A percentile compares a stretch with the other conserved stretches of the same genome.
Conservation (phyloP, 208 protist genomes). For the Borovskyia barvae region DNA sequence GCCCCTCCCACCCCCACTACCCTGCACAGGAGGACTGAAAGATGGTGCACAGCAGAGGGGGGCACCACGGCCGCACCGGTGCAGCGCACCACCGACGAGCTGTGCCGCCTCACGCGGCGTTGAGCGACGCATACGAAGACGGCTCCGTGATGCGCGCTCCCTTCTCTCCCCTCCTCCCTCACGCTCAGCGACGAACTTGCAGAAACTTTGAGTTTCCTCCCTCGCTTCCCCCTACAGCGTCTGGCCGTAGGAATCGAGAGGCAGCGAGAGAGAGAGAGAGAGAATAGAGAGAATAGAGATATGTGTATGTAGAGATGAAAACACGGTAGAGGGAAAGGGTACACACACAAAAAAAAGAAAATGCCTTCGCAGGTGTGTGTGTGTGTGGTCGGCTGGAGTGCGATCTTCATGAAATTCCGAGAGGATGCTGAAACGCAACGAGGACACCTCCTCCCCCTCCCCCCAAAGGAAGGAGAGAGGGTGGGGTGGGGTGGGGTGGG, state of each 20-base stretch:
- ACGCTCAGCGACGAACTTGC: too few relatives aligned
- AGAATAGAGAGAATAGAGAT: constrained; percentile 1
- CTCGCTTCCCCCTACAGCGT: too few relatives aligned
- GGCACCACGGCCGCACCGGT: constrained; percentile 1
- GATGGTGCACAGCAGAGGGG: background rate
- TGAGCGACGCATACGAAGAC: constrained; percentile 24
- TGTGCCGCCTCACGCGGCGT: background rate
- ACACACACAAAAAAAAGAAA: background rate
- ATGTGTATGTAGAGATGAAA: background rate
- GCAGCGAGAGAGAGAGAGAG: background rate
- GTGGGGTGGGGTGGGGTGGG: too few relatives aligned
- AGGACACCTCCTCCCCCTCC: too few relatives aligned
- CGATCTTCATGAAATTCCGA: too few relatives aligned
- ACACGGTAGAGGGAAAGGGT: background rate
- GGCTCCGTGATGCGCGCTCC: background rate
- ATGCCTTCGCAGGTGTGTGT: too few relatives aligned
- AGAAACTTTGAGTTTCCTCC: too few relatives aligned
- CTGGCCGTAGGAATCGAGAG: background rate
- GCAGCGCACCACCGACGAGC: background rate
- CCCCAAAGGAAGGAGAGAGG: too few relatives aligned
- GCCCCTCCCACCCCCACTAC: too few relatives aligned
- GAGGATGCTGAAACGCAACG: too few relatives aligned
- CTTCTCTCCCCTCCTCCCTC: background rate
- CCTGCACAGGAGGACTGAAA: background rate
- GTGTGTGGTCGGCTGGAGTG: too few relatives aligned